phyloP scores from a whole-genome alignment of 495 filamentous ascomycete species.

The Penicillium tannophilum region DNA sequence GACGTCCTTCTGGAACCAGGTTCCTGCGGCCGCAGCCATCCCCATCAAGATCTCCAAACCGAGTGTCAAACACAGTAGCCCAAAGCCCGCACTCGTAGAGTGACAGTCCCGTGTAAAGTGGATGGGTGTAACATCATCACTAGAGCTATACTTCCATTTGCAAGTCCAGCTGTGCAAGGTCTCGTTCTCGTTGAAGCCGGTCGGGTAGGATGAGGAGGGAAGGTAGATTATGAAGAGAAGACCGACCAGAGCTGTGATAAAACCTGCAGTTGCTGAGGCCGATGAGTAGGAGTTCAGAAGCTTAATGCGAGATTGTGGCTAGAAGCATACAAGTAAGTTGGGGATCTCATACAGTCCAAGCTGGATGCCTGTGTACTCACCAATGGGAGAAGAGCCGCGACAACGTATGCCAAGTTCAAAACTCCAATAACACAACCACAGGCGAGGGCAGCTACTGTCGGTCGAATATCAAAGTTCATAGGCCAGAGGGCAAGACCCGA shows the following conservation, averaged over 20 bases:
- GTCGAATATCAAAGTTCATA: conserved; percentile 49
- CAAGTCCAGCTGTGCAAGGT: conserved; percentile 57
- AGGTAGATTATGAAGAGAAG: conserved; percentile 47
- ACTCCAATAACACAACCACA: conserved; percentile 47
- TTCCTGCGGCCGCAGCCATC: conserved; percentile 38
- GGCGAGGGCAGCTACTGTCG: conserved; percentile 44
- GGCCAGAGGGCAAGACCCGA: conserved; percentile 53
- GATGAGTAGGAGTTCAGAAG: conserved; percentile 43
- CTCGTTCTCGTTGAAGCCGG: conserved; percentile 40
- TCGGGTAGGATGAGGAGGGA: conserved; percentile 40
- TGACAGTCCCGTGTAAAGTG: conserved; percentile 50
- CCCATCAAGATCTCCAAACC: conserved; percentile 50
- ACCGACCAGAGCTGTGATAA: conserved; percentile 44
- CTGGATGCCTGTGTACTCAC: conserved; percentile 28
- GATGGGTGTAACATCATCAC: conserved; percentile 23
- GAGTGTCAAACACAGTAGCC: conserved; percentile 43
- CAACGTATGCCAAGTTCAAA: conserved; percentile 44
- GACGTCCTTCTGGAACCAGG: conserved; percentile 43
- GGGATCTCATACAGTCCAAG: background rate
- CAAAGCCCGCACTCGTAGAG: conserved; percentile 41
- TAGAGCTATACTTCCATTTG: conserved; percentile 40
- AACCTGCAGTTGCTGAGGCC: conserved; percentile 34
- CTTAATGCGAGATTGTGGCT: conserved; percentile 42
- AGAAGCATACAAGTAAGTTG: conserved; percentile 4
- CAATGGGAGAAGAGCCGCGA: conserved; percentile 44